Evolutionary conservation across 495 filamentous ascomycete species (phyloP).

Genomic region (Mycothermus thermophilus): DNA sequence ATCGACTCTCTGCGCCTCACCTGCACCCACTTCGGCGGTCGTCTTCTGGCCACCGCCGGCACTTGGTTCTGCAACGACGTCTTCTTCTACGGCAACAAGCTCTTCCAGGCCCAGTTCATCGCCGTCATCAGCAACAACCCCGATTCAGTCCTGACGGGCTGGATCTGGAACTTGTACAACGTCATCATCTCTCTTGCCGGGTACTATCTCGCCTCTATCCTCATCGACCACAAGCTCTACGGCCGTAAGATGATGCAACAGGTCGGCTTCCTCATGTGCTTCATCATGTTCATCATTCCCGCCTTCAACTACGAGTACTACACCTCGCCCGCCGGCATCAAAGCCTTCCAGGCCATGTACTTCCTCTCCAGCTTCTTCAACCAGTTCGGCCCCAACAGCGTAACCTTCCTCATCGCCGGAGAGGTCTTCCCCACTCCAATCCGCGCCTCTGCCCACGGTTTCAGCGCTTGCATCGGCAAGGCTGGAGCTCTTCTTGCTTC

Average conservation of each 20-base stretch:
- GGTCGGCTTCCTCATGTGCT: conserved; percentile 72
- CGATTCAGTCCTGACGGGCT: conserved; percentile 57
- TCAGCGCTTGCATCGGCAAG: conserved; percentile 76
- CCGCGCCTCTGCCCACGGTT: conserved; percentile 79
- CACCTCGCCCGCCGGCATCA: conserved; percentile 46
- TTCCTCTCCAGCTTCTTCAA: conserved; percentile 91
- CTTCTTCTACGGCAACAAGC: conserved; percentile 97
- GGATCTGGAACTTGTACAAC: conserved; percentile 86
- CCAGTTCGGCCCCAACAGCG: conserved; percentile 85
- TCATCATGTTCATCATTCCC: conserved; percentile 75
- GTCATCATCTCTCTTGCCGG: conserved; percentile 66
- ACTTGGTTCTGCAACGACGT: conserved; percentile 87
- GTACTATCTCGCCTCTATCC: conserved; percentile 65
- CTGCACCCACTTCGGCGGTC: conserved; percentile 64
- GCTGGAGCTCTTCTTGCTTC: conserved; percentile 69
- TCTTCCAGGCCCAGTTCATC: conserved; percentile 83
- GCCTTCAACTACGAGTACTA: conserved; percentile 77
- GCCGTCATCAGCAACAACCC: conserved; percentile 46
- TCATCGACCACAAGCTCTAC: conserved; percentile 86
- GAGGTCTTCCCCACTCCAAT: conserved; percentile 85
- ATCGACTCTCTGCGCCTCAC: conserved; percentile 60
- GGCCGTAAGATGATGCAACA: conserved; percentile 89
- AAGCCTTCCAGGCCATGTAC: conserved; percentile 83
- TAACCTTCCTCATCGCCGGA: conserved; percentile 83
- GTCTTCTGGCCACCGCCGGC: conserved; percentile 69